Evolutionary conservation across 805 yeast species (phyloP).

Genomic region (Brettanomyces nanus): DNA sequence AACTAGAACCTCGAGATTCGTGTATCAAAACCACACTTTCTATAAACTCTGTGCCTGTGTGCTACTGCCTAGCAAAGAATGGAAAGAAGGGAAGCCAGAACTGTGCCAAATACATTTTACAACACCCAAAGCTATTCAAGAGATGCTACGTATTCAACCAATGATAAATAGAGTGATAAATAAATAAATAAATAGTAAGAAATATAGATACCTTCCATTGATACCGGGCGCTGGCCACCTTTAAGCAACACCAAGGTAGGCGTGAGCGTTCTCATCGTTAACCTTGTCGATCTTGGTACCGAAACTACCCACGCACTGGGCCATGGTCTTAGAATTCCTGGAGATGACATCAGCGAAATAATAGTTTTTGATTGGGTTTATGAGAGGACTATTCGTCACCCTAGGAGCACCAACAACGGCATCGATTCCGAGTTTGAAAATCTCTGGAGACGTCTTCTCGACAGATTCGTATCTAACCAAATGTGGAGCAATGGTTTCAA

Average conservation of each 20-base stretch:
- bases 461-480: conserved; percentile 66
- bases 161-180: neutral
- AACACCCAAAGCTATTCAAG: conserved; percentile 13
- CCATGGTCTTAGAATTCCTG: conserved; percentile 86
- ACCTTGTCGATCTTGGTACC: conserved; percentile 59
- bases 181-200: conserved; percentile 7
- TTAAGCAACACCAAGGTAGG: conserved; percentile 25
- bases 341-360: conserved; percentile 85
- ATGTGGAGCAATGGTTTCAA: conserved; percentile 75
- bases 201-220: conserved; percentile 5
- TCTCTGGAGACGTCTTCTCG: conserved; percentile 55
- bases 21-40: conserved; percentile 20
- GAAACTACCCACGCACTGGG: conserved; percentile 68
- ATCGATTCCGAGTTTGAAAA: conserved; percentile 50
- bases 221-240: neutral
- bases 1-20: conserved; percentile 4
- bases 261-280: conserved; percentile 35
- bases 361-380: conserved; percentile 71
- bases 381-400: conserved; percentile 37
- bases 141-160: conserved; percentile 11
- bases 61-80: conserved; percentile 25
- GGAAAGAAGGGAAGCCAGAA: conserved; percentile 32
- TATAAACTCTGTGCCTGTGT: conserved; percentile 27
- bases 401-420: conserved; percentile 27
- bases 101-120: conserved; percentile 30